These are phyloP conservation scores for Plectranthus barbatus DNA, from an alignment of 257 asterid species.

Conservation along the genomic window DNA sequence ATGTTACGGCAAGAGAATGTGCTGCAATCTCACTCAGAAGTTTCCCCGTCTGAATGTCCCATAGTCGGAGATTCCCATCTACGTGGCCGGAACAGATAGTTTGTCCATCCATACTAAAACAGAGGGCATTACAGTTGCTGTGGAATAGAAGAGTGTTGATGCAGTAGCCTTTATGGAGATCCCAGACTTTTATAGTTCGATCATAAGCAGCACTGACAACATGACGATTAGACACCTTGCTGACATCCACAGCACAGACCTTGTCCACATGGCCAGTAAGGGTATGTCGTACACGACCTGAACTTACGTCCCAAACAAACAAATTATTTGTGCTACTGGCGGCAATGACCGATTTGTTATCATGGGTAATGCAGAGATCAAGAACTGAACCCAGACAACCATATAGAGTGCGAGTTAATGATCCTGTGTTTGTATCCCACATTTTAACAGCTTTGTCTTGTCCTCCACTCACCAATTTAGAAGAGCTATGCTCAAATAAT, in stretches of 20 bases:
- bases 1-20: conserved; percentile 76
- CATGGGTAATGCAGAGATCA: conserved; percentile 70
- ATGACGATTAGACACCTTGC: conserved; percentile 61
- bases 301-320: conserved; percentile 67
- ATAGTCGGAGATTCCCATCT: conserved; percentile 78
- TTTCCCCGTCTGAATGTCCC: conserved; percentile 86
- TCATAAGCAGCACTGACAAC: conserved; percentile 90
- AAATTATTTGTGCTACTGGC: conserved; percentile 75
- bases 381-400: conserved; percentile 83
- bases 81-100: conserved; percentile 86
- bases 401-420: conserved; percentile 33
- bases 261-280: conserved; percentile 89
- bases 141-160: conserved; percentile 63
- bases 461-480: conserved; percentile 75
- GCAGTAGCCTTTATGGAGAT: conserved; percentile 80
- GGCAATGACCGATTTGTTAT: conserved; percentile 67
- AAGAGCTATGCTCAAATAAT: conserved; percentile 55
- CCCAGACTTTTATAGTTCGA: conserved; percentile 94
- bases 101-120: conserved; percentile 79
- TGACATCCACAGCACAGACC: conserved; percentile 85
- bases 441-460: conserved; percentile 73
- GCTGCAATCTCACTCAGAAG: conserved; percentile 80
- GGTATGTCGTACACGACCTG: conserved; percentile 70
- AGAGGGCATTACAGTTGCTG: conserved; percentile 84
- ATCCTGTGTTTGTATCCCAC: conserved; percentile 77